Percentiles rank a stretch among this genome's conserved stretches.
Evolutionary conservation across 2,329 filamentous ascomycete species (phyloP).

Genomic region (Xylariaceae sp.): DNA sequence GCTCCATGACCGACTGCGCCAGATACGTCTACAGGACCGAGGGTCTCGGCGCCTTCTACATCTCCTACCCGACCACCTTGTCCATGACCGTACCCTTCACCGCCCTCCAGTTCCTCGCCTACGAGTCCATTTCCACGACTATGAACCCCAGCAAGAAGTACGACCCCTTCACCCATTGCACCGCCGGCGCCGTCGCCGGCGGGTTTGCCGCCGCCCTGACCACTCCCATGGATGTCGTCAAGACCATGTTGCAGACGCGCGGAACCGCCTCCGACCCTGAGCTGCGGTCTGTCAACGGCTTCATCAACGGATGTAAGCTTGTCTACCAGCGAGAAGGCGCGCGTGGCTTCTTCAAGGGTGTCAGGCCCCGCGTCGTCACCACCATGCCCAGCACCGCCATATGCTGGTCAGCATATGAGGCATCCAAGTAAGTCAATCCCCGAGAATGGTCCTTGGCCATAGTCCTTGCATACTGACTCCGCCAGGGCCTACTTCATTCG

Average conservation of each 20-base stretch:
- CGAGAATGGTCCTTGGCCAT: not conserved
- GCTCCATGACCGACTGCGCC: slow-evolving; percentile 82
- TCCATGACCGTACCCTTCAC: slow-evolving; percentile 99
- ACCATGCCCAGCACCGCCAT: slow-evolving; percentile 99
- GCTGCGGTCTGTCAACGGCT: slow-evolving; percentile 78
- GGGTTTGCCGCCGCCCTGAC: slow-evolving; percentile 91
- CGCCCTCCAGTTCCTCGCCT: slow-evolving; percentile 93
- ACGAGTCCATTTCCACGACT: slow-evolving; percentile 90
- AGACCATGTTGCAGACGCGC: slow-evolving; percentile 92
- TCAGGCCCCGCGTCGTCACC: slow-evolving; percentile 86
- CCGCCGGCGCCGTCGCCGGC: slow-evolving; percentile 87
- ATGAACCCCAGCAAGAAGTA: slow-evolving; percentile 87
- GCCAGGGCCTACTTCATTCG: slow-evolving; percentile 35
- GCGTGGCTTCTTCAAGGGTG: slow-evolving; percentile 86
- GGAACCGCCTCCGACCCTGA: slow-evolving; percentile 79
- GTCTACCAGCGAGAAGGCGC: slow-evolving; percentile 82
- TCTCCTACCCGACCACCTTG: slow-evolving; percentile 95
- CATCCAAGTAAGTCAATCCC: slow-evolving; percentile 58
- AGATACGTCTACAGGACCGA: slow-evolving; percentile 83
- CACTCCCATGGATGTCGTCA: slow-evolving; percentile 96
- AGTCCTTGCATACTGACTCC: slow-evolving; percentile 7
- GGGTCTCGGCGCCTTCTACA: slow-evolving; percentile 89
- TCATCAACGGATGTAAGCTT: slow-evolving; percentile 74
- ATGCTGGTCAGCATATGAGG: slow-evolving; percentile 83
- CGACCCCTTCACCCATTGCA: slow-evolving; percentile 90